Conservation (phyloP, 768 basidiomycete genomes). For the Leccinellum rugosiceps region DNA sequence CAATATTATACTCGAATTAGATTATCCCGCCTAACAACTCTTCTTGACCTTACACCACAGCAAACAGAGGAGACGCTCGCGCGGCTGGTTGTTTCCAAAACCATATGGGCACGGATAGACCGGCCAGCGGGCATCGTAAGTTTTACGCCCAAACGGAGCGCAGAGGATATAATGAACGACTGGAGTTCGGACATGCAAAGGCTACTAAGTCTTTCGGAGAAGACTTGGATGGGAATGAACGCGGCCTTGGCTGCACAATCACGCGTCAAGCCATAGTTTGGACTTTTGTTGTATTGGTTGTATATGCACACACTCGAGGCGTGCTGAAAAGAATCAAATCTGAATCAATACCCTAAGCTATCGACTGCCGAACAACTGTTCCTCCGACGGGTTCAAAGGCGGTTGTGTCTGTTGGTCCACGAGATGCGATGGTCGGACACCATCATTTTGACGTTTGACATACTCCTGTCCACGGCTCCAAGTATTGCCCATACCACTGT, state of each 20-base stretch:
- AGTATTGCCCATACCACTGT: slow-evolving; percentile 38
- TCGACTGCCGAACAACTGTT: slow-evolving; percentile 18
- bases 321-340: background rate
- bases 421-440: slow-evolving; percentile 63
- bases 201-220: slow-evolving; percentile 87
- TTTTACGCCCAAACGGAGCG: slow-evolving; percentile 77
- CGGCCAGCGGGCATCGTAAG: slow-evolving; percentile 85
- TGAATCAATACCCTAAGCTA: slow-evolving; percentile 9
- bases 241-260: slow-evolving; percentile 85
- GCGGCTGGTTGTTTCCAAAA: slow-evolving; percentile 86
- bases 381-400: slow-evolving; percentile 21
- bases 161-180: slow-evolving; percentile 95
- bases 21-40: slow-evolving; percentile 71
- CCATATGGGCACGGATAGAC: slow-evolving; percentile 92
- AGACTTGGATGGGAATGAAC: slow-evolving; percentile 98
- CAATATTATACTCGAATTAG: slow-evolving; percentile 95
- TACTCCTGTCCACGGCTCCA: slow-evolving; percentile 80
- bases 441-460: slow-evolving; percentile 67
- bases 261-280: slow-evolving; percentile 43
- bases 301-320: background rate
- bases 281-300: slow-evolving; percentile 13
- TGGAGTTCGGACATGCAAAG: slow-evolving; percentile 98
- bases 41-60: slow-evolving; percentile 79
- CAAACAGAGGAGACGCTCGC: slow-evolving; percentile 88
- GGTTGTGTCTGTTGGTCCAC: slow-evolving; percentile 38